phyloP scores from a whole-genome alignment of 2,329 filamentous ascomycete species.

The Arthrobotrys entomopaga region DNA sequence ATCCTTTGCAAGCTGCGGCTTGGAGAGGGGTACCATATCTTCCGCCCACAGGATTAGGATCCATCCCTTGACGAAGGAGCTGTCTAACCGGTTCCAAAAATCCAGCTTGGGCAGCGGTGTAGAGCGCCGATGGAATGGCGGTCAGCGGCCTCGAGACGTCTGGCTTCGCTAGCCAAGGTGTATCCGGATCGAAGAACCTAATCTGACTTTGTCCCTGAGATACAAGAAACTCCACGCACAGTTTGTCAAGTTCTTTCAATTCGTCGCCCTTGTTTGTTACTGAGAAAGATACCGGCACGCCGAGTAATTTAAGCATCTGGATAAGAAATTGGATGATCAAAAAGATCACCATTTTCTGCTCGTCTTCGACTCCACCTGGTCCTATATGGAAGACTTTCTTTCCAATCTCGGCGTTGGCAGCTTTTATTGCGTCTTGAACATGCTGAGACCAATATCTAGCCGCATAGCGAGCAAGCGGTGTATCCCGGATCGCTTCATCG shows the following conservation, averaged over 20 bases:
- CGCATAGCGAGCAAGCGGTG: conserved; percentile 15
- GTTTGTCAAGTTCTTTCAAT: conserved; percentile 3
- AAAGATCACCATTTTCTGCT: neutral
- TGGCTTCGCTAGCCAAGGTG: conserved; percentile 15
- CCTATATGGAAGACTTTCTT: too few species aligned
- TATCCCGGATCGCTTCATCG: conserved; percentile 1
- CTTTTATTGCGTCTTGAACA: conserved; percentile 9
- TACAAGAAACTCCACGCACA: conserved; percentile 19
- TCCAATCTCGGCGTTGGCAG: neutral
- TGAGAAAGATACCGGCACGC: neutral
- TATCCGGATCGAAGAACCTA: conserved; percentile 21
- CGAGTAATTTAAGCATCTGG: conserved; percentile 1
- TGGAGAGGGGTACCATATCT: conserved; percentile 25
- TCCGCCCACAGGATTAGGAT: conserved; percentile 3
- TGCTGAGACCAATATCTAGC: conserved; percentile 19
- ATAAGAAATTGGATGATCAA: conserved; percentile 3
- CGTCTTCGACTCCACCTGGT: neutral
- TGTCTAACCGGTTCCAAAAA: conserved; percentile 15
- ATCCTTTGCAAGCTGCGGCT: conserved; percentile 17
- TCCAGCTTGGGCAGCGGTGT: conserved; percentile 21
- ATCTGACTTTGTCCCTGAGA: conserved; percentile 19
- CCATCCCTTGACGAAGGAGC: conserved; percentile 15
- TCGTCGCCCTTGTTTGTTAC: neutral
- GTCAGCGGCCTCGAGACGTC: neutral
- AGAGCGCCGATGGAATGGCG: conserved; percentile 5